phyloP scores from a whole-genome alignment of 2,329 filamentous ascomycete species.

The Rhynchosporium graminicola region DNA sequence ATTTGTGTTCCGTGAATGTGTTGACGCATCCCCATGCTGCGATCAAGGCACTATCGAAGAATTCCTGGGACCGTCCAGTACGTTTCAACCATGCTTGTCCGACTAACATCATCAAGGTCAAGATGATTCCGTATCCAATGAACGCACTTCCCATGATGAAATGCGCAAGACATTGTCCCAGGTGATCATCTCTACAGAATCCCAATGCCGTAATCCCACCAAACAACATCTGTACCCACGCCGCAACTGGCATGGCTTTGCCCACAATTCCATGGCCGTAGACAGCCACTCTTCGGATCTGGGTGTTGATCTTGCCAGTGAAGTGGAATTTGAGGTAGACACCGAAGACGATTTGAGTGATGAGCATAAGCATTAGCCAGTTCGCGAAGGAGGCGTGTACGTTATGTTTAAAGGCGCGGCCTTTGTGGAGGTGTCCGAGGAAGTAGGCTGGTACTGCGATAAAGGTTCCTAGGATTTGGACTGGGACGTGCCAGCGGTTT shows the following conservation, averaged over 20 bases:
- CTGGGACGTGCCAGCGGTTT: conserved; percentile 90
- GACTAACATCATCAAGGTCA: conserved; percentile 83
- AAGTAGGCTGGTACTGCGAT: conserved; percentile 85
- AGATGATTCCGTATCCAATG: conserved; percentile 85
- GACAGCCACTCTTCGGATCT: conserved; percentile 72
- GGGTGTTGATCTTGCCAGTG: conserved; percentile 78
- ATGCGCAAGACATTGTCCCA: conserved; percentile 90
- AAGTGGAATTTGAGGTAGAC: conserved; percentile 88
- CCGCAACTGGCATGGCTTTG: conserved; percentile 80
- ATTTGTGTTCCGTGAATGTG: conserved; percentile 95
- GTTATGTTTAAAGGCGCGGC: conserved; percentile 80
- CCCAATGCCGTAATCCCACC: conserved; percentile 90
- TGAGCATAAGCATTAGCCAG: conserved; percentile 76
- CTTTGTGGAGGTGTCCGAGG: conserved; percentile 86
- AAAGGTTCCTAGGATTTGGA: conserved; percentile 73
- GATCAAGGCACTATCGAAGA: conserved; percentile 91
- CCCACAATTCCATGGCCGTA: conserved; percentile 78
- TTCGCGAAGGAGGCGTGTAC: conserved; percentile 81
- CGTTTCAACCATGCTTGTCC: conserved; percentile 85
- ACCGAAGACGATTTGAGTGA: conserved; percentile 76
- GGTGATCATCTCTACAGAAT: conserved; percentile 88
- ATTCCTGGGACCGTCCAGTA: conserved; percentile 88
- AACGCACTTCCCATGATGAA: conserved; percentile 99
- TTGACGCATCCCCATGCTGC: conserved; percentile 96
- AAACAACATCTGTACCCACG: conserved; percentile 95